Evolutionary conservation across 1,284 basidiomycete genomes (phyloP), one percentile per base, ranked within the genome.

Genomic region (Coniferiporia sulphurascens): DNA sequence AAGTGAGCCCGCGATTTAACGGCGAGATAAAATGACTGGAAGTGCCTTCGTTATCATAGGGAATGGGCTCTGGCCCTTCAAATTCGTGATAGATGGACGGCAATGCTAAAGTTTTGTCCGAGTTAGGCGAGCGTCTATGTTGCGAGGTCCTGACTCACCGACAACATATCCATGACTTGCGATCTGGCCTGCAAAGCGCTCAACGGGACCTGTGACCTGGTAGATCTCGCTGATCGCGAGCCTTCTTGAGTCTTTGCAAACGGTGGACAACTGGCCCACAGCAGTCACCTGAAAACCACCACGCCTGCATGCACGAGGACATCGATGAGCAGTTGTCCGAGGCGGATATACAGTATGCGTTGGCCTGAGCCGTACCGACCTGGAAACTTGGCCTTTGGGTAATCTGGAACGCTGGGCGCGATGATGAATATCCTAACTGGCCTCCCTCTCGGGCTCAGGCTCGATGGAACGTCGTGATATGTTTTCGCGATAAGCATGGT

Each of bases 31-130:
- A 55, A 48, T 19, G 57, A 59, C 60, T n/a, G 52, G 36, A 58
- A 68, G 45, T 62, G 81, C 93, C 93, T 77, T 93, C 89, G 0
- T 74, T 77, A 69, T 95, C 93, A 69, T 96, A 97, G 0, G 91
- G 83, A 60, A 97, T 86, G 0, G 93, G 74, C 55, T 93, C 91
- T 0, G 92, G 89, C 0, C 90, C 89, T 70, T 93, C 83, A 61
- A 95, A 96, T 69, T 97, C 94, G 68, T 97, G 94, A 72, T 91
- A 97, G 22, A 78, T 80, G 4, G 88, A 92, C 0, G 91, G 91
- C 62, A 86, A 89, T 2, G 87, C 89, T 91, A 59, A 1, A 62
- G 48, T 34, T 12, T 32, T 52, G 15, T 43, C 17, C 32, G 34
- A 46, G 21, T 46, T 44, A 21, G 34, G 63, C n/a, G 7, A 53